These are phyloP conservation scores for Cryphonectria parasitica DNA, from an alignment of 2,329 filamentous ascomycete genomes.

Conservation along the genomic window DNA sequence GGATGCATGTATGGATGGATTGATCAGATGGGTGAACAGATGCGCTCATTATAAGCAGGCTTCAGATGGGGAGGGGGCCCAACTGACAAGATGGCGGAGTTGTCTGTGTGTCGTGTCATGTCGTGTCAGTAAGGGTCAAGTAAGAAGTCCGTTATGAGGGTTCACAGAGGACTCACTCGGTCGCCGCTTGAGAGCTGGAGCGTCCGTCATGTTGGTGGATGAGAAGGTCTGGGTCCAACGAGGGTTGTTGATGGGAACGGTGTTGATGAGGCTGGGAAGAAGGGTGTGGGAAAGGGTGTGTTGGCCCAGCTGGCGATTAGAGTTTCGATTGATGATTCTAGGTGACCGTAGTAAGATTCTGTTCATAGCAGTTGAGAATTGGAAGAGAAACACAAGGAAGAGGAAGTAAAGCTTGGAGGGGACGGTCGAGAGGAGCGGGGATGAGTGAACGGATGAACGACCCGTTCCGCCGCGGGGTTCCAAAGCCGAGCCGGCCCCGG, in stretches of 20 bases:
- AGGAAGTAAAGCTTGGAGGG: too few relatives aligned
- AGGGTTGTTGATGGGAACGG: background rate
- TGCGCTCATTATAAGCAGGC: background rate
- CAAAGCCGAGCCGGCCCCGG: constrained; percentile 19
- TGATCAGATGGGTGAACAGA: background rate
- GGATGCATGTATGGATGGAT: too few relatives aligned
- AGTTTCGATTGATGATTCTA: background rate
- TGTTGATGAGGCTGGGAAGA: too few relatives aligned
- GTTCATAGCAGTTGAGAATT: constrained; percentile 1
- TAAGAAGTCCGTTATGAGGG: too few relatives aligned
- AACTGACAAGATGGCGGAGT: constrained; percentile 57
- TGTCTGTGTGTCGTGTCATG: constrained; percentile 40
- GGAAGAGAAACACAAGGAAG: too few relatives aligned
- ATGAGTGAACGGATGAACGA: background rate
- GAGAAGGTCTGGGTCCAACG: background rate
- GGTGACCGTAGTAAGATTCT: background rate
- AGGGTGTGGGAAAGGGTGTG: background rate
- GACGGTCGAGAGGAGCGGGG: background rate
- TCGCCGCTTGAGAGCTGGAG: constrained; percentile 18
- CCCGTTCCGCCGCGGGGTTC: constrained; percentile 17
- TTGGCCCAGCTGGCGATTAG: background rate
- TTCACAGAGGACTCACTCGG: constrained; percentile 18
- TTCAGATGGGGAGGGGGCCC: background rate
- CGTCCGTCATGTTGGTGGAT: constrained; percentile 24
- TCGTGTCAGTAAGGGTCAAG: background rate